Evolutionary conservation across 306 rosid genomes (phyloP).

Genomic region (Rosa lucieae): DNA sequence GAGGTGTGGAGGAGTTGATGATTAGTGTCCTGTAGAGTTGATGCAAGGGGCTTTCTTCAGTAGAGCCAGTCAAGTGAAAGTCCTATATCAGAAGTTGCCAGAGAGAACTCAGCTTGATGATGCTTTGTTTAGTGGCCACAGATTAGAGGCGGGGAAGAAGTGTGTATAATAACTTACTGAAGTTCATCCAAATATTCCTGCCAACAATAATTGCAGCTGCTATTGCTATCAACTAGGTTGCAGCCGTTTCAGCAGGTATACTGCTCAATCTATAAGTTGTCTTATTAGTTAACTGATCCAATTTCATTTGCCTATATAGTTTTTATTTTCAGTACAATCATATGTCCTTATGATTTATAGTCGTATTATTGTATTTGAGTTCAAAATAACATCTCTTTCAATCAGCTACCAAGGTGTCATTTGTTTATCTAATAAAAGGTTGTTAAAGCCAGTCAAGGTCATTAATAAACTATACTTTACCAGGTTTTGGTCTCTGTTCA

Average conservation of each 20-base stretch:
- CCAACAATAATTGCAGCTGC: constrained; percentile 17
- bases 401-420: not conserved
- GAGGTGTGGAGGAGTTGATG: not conserved
- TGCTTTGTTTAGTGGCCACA: constrained; percentile 15
- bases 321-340: not conserved
- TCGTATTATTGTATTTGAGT: not conserved
- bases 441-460: not conserved
- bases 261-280: not conserved
- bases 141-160: constrained; percentile 8
- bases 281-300: not conserved
- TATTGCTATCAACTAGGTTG: constrained; percentile 5
- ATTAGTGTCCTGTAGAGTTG: not conserved
- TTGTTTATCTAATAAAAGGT: not conserved
- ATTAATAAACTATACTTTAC: not conserved
- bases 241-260: constrained; percentile 11
- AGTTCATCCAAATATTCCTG: constrained; percentile 18
- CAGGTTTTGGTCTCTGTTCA: not conserved
- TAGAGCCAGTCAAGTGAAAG: not conserved
- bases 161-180: constrained; percentile 17
- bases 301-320: not conserved
- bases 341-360: not conserved
- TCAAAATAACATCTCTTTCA: not conserved
- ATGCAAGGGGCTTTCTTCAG: not conserved
- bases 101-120: constrained; percentile 19
- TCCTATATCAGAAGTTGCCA: constrained; percentile 16